Base-by-base conservation (phyloP, 805 yeast genomes). In the Candida easanensis region DNA sequence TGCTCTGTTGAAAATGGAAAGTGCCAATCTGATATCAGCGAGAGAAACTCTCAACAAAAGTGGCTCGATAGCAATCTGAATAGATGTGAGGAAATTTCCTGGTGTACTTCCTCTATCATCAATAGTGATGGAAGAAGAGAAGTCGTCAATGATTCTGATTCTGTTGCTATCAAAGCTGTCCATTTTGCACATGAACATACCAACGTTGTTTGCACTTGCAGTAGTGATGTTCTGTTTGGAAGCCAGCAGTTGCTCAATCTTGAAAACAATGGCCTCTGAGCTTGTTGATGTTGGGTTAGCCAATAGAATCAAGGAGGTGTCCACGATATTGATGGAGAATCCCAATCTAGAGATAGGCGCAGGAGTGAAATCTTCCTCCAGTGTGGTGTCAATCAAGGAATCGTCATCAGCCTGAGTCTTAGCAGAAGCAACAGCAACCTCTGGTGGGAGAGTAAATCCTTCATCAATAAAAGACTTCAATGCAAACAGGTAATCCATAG, bases 241-340 rank as follows among this genome's bases (percentile, higher is more conserved):
- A 3, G 87, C 58, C 35, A 83, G 65, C 3, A 89, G 63, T 56
- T 90, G 96, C 46, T 84, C 95, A 13, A 89, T 79, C 56, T 87
- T 86, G 67, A 93, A 84, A 2, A 91, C 97, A 47, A 91, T 76
- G 0, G 98, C 98, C 54, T 90, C 96, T 0, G 96, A 79, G 47
- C 80, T 73, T 2, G 64, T 59, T 7, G 73, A 69, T 1, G 82
- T 73, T 0, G 96, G 87, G 59, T 91, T 86, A 0, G 96, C 96
- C 33, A 93, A 64, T 23, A 93, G 64, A 16, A 88, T 79, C 16
- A 91, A 70, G 0, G 95, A 87, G 0, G 91, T 81, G 42, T 88
- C 83, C 5, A 81, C 79, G 32, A 93, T 64, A 55, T 86, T 88
- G 28, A 91, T 58, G 1, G 86, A 74, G 48, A 74, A 77, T 0